These are phyloP conservation scores for Hanseniaspora pseudoguilliermondii DNA, from an alignment of 805 yeast genomes.

Conservation along the genomic window DNA sequence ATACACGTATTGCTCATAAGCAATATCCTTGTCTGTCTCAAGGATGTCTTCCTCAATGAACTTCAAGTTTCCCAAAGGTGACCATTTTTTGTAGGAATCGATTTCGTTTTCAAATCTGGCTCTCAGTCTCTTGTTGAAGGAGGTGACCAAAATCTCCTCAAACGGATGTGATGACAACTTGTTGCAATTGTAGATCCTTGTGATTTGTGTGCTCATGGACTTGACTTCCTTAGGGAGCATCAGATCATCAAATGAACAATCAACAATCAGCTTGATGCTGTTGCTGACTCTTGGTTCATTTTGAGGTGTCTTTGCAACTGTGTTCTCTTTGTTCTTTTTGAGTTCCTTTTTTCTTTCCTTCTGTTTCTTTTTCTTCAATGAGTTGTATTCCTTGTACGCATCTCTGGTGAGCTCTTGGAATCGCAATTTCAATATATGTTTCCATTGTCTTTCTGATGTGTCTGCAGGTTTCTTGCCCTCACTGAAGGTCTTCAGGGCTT, in stretches of 20 bases:
- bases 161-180: constrained; percentile 40
- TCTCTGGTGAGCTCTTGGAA: constrained; percentile 55
- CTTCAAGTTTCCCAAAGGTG: constrained; percentile 33
- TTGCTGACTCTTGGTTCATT: constrained; percentile 35
- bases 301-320: constrained; percentile 30
- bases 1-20: constrained; percentile 41
- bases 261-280: constrained; percentile 52
- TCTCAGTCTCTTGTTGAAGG: constrained; percentile 54
- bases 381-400: constrained; percentile 35
- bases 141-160: constrained; percentile 47
- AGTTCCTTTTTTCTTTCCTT: constrained; percentile 32
- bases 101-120: constrained; percentile 55
- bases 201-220: constrained; percentile 67
- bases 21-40: constrained; percentile 24
- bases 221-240: constrained; percentile 65
- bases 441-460: constrained; percentile 78
- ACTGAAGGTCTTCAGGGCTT: neutral
- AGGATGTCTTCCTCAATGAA: constrained; percentile 31
- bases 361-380: constrained; percentile 45
- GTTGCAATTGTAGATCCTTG: constrained; percentile 70
- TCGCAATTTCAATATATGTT: constrained; percentile 47
- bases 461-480: constrained; percentile 54
- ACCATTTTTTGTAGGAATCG: constrained; percentile 49
- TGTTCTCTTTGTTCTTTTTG: constrained; percentile 32
- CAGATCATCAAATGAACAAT: constrained; percentile 80